A percentile compares a stretch with the other conserved stretches of the same genome.
These are phyloP conservation scores for Rhizopus microsporus DNA, from an alignment of 371 early-diverging fungal species.

Conservation along the genomic window DNA sequence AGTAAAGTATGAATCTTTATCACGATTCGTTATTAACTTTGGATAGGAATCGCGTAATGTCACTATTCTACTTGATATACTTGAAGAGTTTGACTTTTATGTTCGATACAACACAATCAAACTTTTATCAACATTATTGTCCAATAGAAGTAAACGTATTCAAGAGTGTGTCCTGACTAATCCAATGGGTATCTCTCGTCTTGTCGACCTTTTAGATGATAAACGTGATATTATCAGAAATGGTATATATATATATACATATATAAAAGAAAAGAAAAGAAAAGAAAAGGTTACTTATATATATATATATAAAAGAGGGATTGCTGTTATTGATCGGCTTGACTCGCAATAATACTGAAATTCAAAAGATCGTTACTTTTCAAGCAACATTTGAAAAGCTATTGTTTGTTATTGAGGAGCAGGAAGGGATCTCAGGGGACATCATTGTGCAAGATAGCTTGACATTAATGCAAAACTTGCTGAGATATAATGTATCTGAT, in stretches of 20 bases:
- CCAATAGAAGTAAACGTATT: slow-evolving; percentile 66
- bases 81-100: slow-evolving; percentile 92
- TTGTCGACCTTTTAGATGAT: slow-evolving; percentile 93
- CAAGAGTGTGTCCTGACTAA: slow-evolving; percentile 86
- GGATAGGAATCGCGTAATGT: slow-evolving; percentile 75
- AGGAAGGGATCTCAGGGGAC: slow-evolving; percentile 91
- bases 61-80: slow-evolving; percentile 76
- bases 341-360: slow-evolving; percentile 88
- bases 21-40: not conserved
- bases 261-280: not conserved
- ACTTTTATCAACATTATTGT: slow-evolving; percentile 73
- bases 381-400: slow-evolving; percentile 94
- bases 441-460: slow-evolving; percentile 97
- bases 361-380: slow-evolving; percentile 97
- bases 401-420: slow-evolving; percentile 84
- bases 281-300: not conserved
- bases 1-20: slow-evolving; percentile 25
- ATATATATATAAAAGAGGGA: slow-evolving; percentile 66
- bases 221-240: slow-evolving; percentile 93
- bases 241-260: slow-evolving; percentile 48
- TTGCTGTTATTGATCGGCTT: slow-evolving; percentile 85
- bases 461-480: slow-evolving; percentile 85
- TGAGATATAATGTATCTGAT: slow-evolving; percentile 93
- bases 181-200: slow-evolving; percentile 88
- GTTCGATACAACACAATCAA: slow-evolving; percentile 89